phyloP scores from a whole-genome alignment of 2,329 filamentous ascomycete species.

The Mycosphaerella sp. region DNA sequence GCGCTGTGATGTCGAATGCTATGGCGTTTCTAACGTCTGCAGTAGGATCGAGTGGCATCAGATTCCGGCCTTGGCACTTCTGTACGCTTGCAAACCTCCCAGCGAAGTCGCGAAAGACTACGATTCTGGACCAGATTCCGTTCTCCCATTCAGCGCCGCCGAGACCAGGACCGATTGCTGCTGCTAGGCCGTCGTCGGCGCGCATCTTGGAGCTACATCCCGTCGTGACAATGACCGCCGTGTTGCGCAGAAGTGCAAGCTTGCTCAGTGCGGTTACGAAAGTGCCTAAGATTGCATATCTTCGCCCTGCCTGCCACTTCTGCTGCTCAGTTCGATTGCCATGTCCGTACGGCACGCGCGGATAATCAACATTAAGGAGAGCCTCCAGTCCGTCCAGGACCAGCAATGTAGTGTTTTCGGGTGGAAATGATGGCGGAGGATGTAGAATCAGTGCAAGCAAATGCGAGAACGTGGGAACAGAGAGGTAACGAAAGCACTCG shows the following conservation, averaged over 20 bases:
- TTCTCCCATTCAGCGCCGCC: conserved; percentile 75
- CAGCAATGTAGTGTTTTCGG: conserved; percentile 58
- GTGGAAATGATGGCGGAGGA: conserved; percentile 59
- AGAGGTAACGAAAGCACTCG: conserved; percentile 56
- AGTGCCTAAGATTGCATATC: conserved; percentile 60
- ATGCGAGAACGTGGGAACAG: conserved; percentile 54
- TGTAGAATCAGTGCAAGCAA: conserved; percentile 66
- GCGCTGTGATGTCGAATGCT: conserved; percentile 42
- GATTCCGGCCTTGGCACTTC: conserved; percentile 39
- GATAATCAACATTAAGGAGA: conserved; percentile 70
- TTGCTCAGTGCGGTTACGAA: conserved; percentile 58
- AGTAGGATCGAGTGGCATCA: conserved; percentile 32
- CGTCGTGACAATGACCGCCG: conserved; percentile 69
- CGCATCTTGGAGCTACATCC: conserved; percentile 80
- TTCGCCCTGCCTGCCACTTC: conserved; percentile 45
- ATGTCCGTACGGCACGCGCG: conserved; percentile 41
- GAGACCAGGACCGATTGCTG: conserved; percentile 68
- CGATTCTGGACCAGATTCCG: conserved; percentile 65
- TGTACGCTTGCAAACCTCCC: conserved; percentile 42
- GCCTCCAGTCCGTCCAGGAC: conserved; percentile 74
- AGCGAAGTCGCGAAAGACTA: conserved; percentile 68
- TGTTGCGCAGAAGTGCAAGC: conserved; percentile 64
- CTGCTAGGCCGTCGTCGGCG: conserved; percentile 44
- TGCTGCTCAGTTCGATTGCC: conserved; percentile 41
- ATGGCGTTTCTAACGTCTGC: conserved; percentile 45